These are phyloP conservation scores for Kodamaea fukazawae DNA, from an alignment of 805 yeast genomes.

Conservation along the genomic window DNA sequence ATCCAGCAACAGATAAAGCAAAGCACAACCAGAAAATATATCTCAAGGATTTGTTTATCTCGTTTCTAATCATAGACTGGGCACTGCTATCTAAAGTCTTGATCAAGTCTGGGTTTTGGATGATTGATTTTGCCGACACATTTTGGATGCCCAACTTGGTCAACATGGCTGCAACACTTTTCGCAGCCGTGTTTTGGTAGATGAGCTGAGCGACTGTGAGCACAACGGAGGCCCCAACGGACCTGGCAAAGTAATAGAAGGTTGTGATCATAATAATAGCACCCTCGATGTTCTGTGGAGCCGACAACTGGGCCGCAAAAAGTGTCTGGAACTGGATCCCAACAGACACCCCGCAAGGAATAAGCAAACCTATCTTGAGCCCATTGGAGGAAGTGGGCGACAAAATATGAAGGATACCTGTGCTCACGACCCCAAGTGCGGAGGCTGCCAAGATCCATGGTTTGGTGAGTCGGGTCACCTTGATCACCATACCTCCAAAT, in stretches of 20 bases:
- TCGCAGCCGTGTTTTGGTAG: constrained; percentile 19
- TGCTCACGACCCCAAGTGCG: constrained; percentile 31
- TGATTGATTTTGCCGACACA: no score
- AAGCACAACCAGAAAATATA: no score
- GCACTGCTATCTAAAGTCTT: no score
- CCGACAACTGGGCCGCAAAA: constrained; percentile 45
- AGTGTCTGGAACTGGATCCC: constrained; percentile 38
- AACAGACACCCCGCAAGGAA: constrained; percentile 33
- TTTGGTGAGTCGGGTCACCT: constrained; percentile 27
- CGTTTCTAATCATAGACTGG: no score
- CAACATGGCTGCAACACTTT: constrained; percentile 15
- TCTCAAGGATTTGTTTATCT: no score
- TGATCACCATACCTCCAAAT: constrained; percentile 29
- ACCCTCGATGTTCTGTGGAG: constrained; percentile 50
- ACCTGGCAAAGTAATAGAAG: constrained; percentile 37
- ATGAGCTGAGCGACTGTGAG: constrained; percentile 32
- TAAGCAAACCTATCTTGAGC: constrained; percentile 32
- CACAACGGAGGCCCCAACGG: constrained; percentile 32
- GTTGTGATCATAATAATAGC: constrained; percentile 48
- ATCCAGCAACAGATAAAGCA: no score
- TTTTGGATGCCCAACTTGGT: no score
- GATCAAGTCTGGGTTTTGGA: no score
- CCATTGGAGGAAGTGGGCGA: constrained; percentile 19
- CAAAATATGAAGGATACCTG: constrained; percentile 30
- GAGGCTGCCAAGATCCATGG: constrained; percentile 29